Conservation (phyloP, 2,329 filamentous ascomycete species). For the Colletotrichum sp. region DNA sequence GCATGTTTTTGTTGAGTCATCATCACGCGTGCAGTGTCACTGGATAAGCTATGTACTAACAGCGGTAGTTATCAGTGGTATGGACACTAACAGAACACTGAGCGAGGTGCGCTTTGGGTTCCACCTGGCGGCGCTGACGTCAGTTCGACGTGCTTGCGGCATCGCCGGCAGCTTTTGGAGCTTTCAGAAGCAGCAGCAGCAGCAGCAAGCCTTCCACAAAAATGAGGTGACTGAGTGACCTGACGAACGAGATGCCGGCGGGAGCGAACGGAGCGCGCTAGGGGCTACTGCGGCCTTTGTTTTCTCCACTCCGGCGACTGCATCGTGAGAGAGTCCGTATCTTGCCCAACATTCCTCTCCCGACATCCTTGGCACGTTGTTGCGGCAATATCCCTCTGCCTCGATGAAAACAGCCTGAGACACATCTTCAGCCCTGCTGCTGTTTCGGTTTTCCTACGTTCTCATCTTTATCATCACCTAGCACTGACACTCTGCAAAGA, state of each 20-base stretch:
- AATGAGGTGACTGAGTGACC: neutral
- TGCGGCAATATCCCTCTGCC: neutral
- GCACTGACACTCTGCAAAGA: fast-evolving
- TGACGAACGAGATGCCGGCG: neutral
- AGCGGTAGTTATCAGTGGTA: neutral
- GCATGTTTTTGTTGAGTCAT: slow-evolving; percentile 7
- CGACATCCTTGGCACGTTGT: neutral
- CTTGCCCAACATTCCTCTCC: neutral
- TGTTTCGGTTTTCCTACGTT: neutral
- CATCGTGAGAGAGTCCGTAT: neutral
- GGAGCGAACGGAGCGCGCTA: neutral
- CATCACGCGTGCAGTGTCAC: neutral
- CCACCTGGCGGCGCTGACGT: slow-evolving; percentile 8
- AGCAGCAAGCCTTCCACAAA: neutral
- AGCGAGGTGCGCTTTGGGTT: neutral
- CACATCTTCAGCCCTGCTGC: neutral
- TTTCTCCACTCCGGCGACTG: neutral
- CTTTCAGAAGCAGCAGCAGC: neutral
- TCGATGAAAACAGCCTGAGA: neutral
- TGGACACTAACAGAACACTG: neutral
- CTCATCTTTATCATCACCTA: neutral
- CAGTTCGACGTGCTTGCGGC: slow-evolving; percentile 1
- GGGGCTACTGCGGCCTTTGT: neutral
- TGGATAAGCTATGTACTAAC: neutral
- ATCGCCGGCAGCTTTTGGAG: neutral